phyloP scores from a whole-genome alignment of 2,329 filamentous ascomycete genomes.

The Parafenestella ontariensis region DNA sequence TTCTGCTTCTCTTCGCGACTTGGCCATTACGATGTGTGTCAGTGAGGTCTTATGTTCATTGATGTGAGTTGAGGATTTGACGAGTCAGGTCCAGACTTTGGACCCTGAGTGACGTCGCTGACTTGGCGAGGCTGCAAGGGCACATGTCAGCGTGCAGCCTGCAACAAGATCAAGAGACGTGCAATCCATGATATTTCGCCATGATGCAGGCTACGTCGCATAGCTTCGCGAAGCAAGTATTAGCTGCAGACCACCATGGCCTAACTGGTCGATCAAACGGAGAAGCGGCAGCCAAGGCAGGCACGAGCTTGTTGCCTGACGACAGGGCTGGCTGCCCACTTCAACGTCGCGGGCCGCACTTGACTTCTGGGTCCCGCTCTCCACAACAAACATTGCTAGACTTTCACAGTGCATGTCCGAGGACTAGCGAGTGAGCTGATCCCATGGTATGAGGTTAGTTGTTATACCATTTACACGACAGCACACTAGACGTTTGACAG shows the following conservation, averaged over 20 bases:
- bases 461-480: background rate
- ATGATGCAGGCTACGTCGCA: conserved; percentile 4
- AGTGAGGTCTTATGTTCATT: too few species aligned
- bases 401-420: background rate
- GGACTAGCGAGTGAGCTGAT: conserved; percentile 1
- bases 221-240: conserved; percentile 5
- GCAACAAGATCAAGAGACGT: conserved; percentile 6
- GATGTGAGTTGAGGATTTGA: too few species aligned
- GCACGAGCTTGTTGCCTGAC: conserved; percentile 22
- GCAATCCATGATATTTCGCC: background rate
- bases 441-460: background rate
- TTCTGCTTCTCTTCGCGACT: conserved; percentile 61
- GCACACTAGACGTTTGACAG: background rate
- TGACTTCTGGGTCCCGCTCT: conserved; percentile 12
- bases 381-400: background rate
- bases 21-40: conserved; percentile 35
- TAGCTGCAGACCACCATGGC: conserved; percentile 8
- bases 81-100: conserved; percentile 4
- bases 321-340: conserved; percentile 14
- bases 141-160: conserved; percentile 4
- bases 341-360: conserved; percentile 25
- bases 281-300: conserved; percentile 32
- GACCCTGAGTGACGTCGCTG: conserved; percentile 26
- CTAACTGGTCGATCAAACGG: conserved; percentile 28
- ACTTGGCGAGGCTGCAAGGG: conserved; percentile 15